Evolutionary conservation across 306 rosid species (phyloP).

Genomic region (Mimosa bimucronata): DNA sequence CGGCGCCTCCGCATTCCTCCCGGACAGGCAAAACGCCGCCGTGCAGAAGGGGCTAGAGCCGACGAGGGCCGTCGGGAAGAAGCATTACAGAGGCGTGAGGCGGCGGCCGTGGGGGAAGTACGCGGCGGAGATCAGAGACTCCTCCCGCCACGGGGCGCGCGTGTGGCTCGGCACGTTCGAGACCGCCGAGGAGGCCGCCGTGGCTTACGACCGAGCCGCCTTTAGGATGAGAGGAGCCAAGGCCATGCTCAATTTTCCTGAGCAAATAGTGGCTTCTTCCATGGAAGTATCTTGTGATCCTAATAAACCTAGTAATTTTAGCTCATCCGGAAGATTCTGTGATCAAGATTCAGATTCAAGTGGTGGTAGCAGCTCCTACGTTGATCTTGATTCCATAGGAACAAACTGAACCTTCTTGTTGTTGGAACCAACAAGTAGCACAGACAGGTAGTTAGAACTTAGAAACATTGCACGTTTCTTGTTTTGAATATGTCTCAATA

Average conservation of each 20-base stretch:
- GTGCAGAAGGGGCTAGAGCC: conserved; percentile 43
- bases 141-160: conserved; percentile 68
- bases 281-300: conserved; percentile 8
- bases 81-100: conserved; percentile 88
- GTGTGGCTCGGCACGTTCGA: conserved; percentile 87
- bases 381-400: conserved; percentile 29
- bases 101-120: conserved; percentile 92
- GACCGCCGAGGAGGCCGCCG: conserved; percentile 90
- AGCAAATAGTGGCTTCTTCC: conserved; percentile 48
- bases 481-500: no score
- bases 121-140: conserved; percentile 93
- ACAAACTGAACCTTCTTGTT: conserved; percentile 31
- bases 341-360: conserved; percentile 42
- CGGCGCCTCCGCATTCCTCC: conserved; percentile 15
- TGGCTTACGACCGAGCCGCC: conserved; percentile 89
- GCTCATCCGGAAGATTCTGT: neutral
- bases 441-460: conserved; percentile 4
- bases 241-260: conserved; percentile 82
- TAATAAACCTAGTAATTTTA: neutral
- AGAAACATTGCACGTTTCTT: neutral
- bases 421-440: conserved; percentile 35
- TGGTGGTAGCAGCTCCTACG: conserved; percentile 31
- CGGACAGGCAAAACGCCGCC: conserved; percentile 38
- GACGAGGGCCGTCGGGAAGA: conserved; percentile 49
- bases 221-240: conserved; percentile 77